Evolutionary conservation across 306 rosid genomes (phyloP).

Genomic region (Quercus wislizeni): DNA sequence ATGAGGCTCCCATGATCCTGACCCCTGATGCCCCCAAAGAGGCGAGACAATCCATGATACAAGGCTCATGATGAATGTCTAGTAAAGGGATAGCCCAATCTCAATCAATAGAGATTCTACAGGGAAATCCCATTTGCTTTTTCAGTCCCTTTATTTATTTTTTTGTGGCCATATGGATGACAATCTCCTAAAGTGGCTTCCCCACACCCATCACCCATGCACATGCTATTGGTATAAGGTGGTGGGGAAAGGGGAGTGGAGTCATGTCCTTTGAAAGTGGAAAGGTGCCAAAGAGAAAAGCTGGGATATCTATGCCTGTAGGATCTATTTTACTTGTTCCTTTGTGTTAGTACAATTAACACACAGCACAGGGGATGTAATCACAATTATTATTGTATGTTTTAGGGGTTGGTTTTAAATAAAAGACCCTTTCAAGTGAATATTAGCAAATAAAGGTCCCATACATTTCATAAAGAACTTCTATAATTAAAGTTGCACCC

Average conservation of each 20-base stretch:
- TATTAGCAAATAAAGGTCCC: too few relatives aligned
- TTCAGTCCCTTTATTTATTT: slow-evolving; percentile 17
- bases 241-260: slow-evolving; percentile 38
- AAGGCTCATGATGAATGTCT: slow-evolving; percentile 79
- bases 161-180: slow-evolving; percentile 43
- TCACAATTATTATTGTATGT: too few relatives aligned
- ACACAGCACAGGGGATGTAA: too few relatives aligned
- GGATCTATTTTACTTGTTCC: slow-evolving; percentile 7
- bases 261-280: slow-evolving; percentile 47
- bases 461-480: too few relatives aligned
- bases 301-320: not conserved
- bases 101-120: slow-evolving; percentile 63
- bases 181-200: slow-evolving; percentile 43
- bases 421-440: too few relatives aligned
- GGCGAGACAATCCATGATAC: slow-evolving; percentile 74
- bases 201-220: slow-evolving; percentile 75
- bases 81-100: slow-evolving; percentile 61
- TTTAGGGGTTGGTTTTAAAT: too few relatives aligned
- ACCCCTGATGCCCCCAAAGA: slow-evolving; percentile 26
- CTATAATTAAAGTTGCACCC: too few relatives aligned
- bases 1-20: too few relatives aligned
- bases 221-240: slow-evolving; percentile 57
- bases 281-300: not conserved
- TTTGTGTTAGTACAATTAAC: too few relatives aligned
- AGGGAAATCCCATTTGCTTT: slow-evolving; percentile 51